Base-by-base conservation (phyloP, 2,329 filamentous ascomycete genomes). In the Canariomyces notabilis region DNA sequence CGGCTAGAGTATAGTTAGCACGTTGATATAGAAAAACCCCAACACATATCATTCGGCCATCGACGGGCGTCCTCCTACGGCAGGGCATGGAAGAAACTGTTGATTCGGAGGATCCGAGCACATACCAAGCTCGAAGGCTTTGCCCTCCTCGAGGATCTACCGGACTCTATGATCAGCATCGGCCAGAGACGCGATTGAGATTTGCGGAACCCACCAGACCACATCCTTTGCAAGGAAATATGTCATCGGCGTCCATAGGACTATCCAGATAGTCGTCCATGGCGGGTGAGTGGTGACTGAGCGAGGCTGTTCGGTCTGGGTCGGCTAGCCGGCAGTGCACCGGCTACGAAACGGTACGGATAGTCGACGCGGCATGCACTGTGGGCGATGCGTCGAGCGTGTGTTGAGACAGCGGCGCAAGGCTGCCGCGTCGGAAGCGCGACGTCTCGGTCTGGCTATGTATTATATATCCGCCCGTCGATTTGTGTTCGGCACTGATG, bases 141-240 rank as follows among this genome's bases (percentile, higher is more conserved):
- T 97, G 60, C 93, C 93, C 76, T 98, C 93, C 69, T 98, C 93
- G 16, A 98, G 79, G 57, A 97, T 95, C 89, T 96, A 65, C 46
- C 59, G 38, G 40, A 48, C 37, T 48, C 40, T 41, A 49, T 41
- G 42, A 49, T 62, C 54, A 63, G 59, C 39, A 52, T 37, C 21
- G 35, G 47, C 44, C 47, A 50, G 43, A 46, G 47, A 46, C 18
- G 52, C 29, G 37, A 40, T 26, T 48, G 22, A 39, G 38, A 50
- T 41, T 51, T 53, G 18, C 52, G 60, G 59, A 43, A 63, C 75
- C 60, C 75, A 94, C 88, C 77, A 94, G 87, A 71, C 89, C 89
- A 69, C 89, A 95, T 49, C 88, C 89, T 73, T 94, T 95, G 74
- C 89, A 95, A 51, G 87, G 87, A 62, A 87, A 94, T 55, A 85